Evolutionary conservation across 768 basidiomycete genomes (phyloP), one percentile per base, ranked within the genome.

Genomic region (Collybiopsis luxurians): DNA sequence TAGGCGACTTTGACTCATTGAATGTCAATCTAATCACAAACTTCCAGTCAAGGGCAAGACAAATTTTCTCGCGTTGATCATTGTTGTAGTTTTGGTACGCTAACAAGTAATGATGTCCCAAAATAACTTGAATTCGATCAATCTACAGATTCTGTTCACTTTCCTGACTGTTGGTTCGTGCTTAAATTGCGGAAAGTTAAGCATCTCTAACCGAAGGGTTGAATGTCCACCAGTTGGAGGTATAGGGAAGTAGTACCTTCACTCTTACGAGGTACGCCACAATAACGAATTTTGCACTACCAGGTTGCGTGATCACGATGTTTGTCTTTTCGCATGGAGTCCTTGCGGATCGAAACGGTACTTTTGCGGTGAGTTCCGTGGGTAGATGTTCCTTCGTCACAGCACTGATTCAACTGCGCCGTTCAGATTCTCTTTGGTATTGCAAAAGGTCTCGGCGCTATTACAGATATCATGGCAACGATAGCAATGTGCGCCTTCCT

Each of bases 391-490:
- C 21, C 2, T n/a, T n/a, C 17, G 5, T 15, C 19, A 21, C 9
- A 58, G 30, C 26, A 15, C 7, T 26, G 26, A 13, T 10, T 23
- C n/a, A 13, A 48, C 12, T 9, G 31, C 24, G 5, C 31, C 31
- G 13, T 13, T 2, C 53, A 79, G 77, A 64, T 77, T 9, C 73
- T 76, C 61, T 76, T 77, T 49, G 76, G 76, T 3, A 38, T 80
- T 1, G 73, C 75, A 1, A 79, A 79, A 61, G 78, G 75, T 12
- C 76, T 77, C 55, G 74, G 72, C 30, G 73, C 77, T 12, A 47
- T 73, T 0, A 74, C 77, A 2, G 79, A 80, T 57, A 66, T 80
- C n/a, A 39, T 78, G 11, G 77, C 79, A 0, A 80, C 77, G 7
- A 64, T 73, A 19, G 75, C 76, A 1, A 75, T 80, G 74, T 78